phyloP scores from a whole-genome alignment of 495 filamentous ascomycete species.

The Hypoxylon subgilvum region DNA sequence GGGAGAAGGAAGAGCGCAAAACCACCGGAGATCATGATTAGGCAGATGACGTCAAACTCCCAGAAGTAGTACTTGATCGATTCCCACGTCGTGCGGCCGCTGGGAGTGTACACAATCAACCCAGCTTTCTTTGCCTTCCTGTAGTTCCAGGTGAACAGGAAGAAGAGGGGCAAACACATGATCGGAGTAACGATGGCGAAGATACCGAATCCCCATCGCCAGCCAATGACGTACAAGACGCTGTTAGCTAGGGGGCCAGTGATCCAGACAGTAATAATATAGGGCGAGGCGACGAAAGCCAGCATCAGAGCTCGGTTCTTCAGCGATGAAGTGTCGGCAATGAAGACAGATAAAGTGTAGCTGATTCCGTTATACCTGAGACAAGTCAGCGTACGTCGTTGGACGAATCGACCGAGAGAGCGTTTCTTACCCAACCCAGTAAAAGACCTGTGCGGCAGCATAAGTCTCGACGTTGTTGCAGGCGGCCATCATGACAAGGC shows the following conservation, averaged over 20 bases:
- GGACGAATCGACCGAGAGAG: background rate
- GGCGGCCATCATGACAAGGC: constrained; percentile 59
- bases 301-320: constrained; percentile 68
- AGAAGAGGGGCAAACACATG: constrained; percentile 60
- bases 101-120: constrained; percentile 50
- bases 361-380: constrained; percentile 61
- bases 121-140: constrained; percentile 55
- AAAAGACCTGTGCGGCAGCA: constrained; percentile 61
- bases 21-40: constrained; percentile 60
- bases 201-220: constrained; percentile 68
- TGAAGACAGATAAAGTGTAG: constrained; percentile 65
- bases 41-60: constrained; percentile 64
- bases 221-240: constrained; percentile 55
- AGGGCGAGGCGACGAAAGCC: constrained; percentile 68
- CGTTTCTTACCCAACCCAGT: constrained; percentile 50
- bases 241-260: constrained; percentile 53
- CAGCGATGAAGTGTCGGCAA: constrained; percentile 69
- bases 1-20: constrained; percentile 67
- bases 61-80: constrained; percentile 60
- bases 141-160: constrained; percentile 60
- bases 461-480: constrained; percentile 58
- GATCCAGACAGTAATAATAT: constrained; percentile 66
- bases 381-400: constrained; percentile 28
- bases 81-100: constrained; percentile 55
- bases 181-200: constrained; percentile 65